Evolutionary conservation across 805 yeast genomes (phyloP).

Genomic region (Candida piceae): DNA sequence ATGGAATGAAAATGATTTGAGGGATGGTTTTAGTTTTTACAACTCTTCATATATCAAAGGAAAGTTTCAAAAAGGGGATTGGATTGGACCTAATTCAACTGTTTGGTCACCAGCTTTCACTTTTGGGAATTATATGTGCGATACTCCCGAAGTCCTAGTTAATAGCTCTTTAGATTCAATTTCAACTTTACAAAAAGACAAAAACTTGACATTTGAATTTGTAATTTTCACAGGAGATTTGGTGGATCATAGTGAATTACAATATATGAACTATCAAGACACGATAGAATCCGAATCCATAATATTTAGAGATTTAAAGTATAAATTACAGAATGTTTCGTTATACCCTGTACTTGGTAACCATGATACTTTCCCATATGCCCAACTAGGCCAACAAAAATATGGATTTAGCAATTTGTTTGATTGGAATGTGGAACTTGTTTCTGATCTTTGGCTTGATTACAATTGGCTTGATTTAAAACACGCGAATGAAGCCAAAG

Average conservation of each 20-base stretch:
- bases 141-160: conserved; percentile 57
- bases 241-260: conserved; percentile 59
- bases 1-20: conserved; percentile 6
- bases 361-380: conserved; percentile 71
- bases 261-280: conserved; percentile 41
- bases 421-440: conserved; percentile 43
- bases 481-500: conserved; percentile 31
- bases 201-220: conserved; percentile 44
- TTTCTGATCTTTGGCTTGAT: conserved; percentile 45
- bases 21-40: conserved; percentile 19
- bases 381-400: conserved; percentile 54
- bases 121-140: conserved; percentile 61
- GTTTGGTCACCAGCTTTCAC: conserved; percentile 50
- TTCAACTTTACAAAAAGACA: conserved; percentile 28
- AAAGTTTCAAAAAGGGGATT: conserved; percentile 26
- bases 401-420: conserved; percentile 39
- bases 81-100: conserved; percentile 18
- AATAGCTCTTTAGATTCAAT: conserved; percentile 51
- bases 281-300: conserved; percentile 50
- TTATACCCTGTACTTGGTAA: conserved; percentile 62
- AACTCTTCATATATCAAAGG: conserved; percentile 27
- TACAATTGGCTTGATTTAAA: conserved; percentile 38
- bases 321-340: conserved; percentile 43
- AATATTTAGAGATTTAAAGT: conserved; percentile 49
- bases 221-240: conserved; percentile 70